Evolutionary conservation across 2,329 filamentous ascomycete genomes (phyloP), one percentile per base, ranked within the genome.

Genomic region (Chalaropsis ovoidea): DNA sequence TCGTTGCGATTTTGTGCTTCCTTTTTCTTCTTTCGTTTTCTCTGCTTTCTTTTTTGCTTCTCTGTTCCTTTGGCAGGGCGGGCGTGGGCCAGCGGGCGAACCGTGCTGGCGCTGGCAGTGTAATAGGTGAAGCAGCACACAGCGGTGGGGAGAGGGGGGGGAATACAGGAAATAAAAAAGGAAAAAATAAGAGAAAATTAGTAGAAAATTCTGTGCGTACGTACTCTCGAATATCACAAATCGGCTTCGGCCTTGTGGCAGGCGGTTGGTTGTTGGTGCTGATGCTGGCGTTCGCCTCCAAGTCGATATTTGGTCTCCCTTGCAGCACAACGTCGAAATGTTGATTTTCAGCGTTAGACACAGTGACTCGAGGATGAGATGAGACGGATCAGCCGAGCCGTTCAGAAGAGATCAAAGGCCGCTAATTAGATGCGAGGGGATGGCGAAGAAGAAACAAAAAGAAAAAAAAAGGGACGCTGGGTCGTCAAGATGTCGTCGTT

Each of bases 41-140:
- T n/a, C 3, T 47, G 43, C 4, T n/a, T 17, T 58, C 54, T 35
- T n/a, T 39, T 39, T n/a, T 47, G 43, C 4, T 13, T 10, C 3
- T 31, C 3, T 31, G 52, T 56, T 35, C 52, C 52, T 56, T 56
- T 56, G 52, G 52, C 24, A 56, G 52, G 52, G 52, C 52, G 24
- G 6, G 31, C 31, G 19, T 22, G 13, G 47, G 22, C 19, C 47
- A 58, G 31, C 10, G 54, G 54, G 54, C 31, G 54, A 31, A 58
- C 27, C 15, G 27, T 58, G 54, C 27, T 35, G 27, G 19, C 19
- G 54, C 22, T 19, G 39, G n/a, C n/a, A 58, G n/a, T 58, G 2
- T n/a, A 6, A 31, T 31, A 31, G 31, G 31, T 31, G 31, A 3
- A 31, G 31, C 6, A 31, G 31, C 3, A 6, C 8, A 39, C 35